These are phyloP conservation scores for Akebia trifoliata DNA, from an alignment of 164 flowering plant genomes.

Conservation along the genomic window DNA sequence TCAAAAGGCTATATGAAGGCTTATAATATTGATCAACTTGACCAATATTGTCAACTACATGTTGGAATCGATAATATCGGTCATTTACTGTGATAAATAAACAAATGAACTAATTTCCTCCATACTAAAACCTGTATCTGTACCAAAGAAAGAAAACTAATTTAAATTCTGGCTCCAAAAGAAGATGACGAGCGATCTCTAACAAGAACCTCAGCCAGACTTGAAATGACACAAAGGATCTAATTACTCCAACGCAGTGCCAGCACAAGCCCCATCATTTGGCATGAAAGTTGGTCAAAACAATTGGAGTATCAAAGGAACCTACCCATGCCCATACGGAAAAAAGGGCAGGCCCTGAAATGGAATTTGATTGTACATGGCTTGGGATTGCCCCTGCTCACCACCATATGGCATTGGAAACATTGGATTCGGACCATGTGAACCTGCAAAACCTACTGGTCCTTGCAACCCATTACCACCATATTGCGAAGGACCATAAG, in stretches of 20 bases:
- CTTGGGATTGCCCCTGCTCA: not conserved
- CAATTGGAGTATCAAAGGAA: not conserved
- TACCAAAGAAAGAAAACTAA: no score
- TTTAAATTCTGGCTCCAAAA: no score
- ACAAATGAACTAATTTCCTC: no score
- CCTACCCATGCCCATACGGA: not conserved
- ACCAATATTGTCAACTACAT: no score
- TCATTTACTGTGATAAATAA: no score
- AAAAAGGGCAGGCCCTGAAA: not conserved
- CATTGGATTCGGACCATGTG: constrained; percentile 1
- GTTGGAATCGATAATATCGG: no score
- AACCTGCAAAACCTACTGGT: not conserved
- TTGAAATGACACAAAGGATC: not conserved
- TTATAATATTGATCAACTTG: no score
- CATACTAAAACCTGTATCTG: no score
- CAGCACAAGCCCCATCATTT: not conserved
- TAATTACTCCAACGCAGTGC: not conserved
- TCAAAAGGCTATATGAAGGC: no score
- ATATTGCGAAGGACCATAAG: not conserved
- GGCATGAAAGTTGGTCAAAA: not conserved
- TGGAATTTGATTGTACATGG: not conserved
- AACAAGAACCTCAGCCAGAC: not conserved
- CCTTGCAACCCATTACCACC: not conserved
- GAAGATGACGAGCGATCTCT: no score
- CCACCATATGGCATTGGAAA: not conserved